Conservation (phyloP, 768 basidiomycete genomes). For the Naganishia antarctica region DNA sequence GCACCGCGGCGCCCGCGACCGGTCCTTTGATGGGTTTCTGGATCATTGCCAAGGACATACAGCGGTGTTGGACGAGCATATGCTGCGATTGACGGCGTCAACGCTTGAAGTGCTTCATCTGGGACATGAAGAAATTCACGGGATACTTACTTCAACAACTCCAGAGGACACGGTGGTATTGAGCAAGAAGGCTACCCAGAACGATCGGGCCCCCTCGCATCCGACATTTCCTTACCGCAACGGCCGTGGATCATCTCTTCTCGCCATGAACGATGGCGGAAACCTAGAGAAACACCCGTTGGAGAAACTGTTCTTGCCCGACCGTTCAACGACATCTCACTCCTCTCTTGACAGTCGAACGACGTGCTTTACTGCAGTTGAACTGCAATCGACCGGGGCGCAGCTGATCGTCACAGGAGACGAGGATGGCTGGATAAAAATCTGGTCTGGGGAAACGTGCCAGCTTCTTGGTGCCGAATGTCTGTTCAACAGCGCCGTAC, state of each 20-base stretch:
- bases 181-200: background rate
- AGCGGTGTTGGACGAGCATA: background rate
- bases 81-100: background rate
- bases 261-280: background rate
- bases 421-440: conserved; percentile 43
- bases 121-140: background rate
- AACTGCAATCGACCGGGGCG: background rate
- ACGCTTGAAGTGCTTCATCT: background rate
- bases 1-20: background rate
- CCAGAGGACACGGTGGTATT: background rate
- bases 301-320: background rate
- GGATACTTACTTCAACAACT: no score
- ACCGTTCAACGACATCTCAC: background rate
- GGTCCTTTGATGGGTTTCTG: background rate
- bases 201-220: background rate
- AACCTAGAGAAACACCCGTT: background rate
- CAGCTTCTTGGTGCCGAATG: background rate
- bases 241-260: background rate
- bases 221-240: background rate
- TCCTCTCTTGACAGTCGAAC: conserved; percentile 1
- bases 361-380: background rate
- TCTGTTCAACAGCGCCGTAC: conserved; percentile 46
- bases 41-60: background rate
- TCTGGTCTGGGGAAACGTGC: conserved; percentile 36
- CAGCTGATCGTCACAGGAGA: conserved; percentile 40